Base-by-base conservation (phyloP, 352 stramenopile species). In the Elongisporangium anandrum region DNA sequence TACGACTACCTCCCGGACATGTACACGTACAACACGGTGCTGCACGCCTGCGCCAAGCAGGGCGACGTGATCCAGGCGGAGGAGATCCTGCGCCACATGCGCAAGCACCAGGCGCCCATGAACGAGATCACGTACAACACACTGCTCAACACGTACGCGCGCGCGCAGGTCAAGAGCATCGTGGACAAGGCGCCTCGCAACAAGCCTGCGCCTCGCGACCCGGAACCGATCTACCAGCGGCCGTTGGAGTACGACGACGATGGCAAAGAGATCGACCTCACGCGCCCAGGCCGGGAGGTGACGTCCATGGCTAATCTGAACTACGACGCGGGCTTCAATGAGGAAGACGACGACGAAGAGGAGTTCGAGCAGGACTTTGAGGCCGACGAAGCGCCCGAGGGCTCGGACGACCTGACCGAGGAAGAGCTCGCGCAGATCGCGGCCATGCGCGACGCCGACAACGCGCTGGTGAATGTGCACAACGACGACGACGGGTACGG, bases 1-100 rank as follows among this genome's bases (percentile, higher is more conserved):
- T 94, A 94, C 67, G 84, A 94, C 64, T 90, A 91, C 68, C 63
- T 79, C 22, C 84, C 84, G 47, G 81, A 91, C 63, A 58, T 80
- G 65, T 81, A 85, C 60, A 87, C 81, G 56, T 94, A 94, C 75
- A 80, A 81, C 60, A 90, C 82, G 49, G 79, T 94, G 62, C 63
- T 94, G 29, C 77, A 87, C 59, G 80, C 84, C 6, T 91, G 81
- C 50, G 81, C 81, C 29, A 91, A 90, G 69, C 74, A 92, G 20
- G 84, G 84, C 19, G 84, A 94, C 56, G 78, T 83, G 20, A 69
- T 91, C 51, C 75, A 87, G 60, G 81, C 81, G 0, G 84, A 94
- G 61, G 68, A 86, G 67, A 88, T 94, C 39, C 60, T 90, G 63
- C 65, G 77, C 34, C 77, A 92, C 56, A 91, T 94, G 85, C 67